Base-by-base conservation (phyloP, 2,329 filamentous ascomycete species). In the Phyllosticta citrichinensis region DNA sequence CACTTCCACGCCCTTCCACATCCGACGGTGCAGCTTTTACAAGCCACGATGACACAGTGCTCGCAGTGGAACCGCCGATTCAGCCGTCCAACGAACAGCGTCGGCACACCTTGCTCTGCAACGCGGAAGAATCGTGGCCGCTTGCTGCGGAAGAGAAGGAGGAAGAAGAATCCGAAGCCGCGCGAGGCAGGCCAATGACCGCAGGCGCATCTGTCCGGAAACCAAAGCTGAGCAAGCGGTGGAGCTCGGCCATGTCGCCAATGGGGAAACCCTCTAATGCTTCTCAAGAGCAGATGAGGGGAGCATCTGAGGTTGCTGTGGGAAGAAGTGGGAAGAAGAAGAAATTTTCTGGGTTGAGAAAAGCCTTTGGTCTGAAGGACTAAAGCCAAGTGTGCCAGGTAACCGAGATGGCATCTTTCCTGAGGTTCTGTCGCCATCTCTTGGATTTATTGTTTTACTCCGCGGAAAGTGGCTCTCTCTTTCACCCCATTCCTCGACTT, bases 291-390 rank as follows among this genome's bases (percentile, higher is more conserved):
- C 20, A 53, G 19, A 9, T 53, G 5, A 8, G 17, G 17, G 67
- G 66, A 20, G 68, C 63, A 64, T 68, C 65, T 25, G 68, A 64
- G 33, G 67, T 70, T 2, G 68, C 71, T 33, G 69, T 73, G 52
- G 65, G 70, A 14, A 63, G 71, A 57, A 73, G 71, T 5, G 69
- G 72, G 54, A 79, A 77, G 71, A 82, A 81, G 75, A 89, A 89
- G 80, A 88, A 86, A 73, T 89, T 90, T 72, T 80, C 80, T 52
- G 75, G 78, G 60, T 72, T 90, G 69, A 83, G 87, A 70, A 83
- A 79, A 70, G 86, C 87, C 71, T 87, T 90, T 73, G 77, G 79
- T 56, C 70, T 85, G 56, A 74, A 82, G 68, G 80, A 83, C 67
- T 84, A 71, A 24, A 52, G 4, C 24, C 9, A 51, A 55, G 30